Evolutionary conservation across 2,329 filamentous ascomycete genomes (phyloP).

Genomic region (Drechslerella coelobrocha): DNA sequence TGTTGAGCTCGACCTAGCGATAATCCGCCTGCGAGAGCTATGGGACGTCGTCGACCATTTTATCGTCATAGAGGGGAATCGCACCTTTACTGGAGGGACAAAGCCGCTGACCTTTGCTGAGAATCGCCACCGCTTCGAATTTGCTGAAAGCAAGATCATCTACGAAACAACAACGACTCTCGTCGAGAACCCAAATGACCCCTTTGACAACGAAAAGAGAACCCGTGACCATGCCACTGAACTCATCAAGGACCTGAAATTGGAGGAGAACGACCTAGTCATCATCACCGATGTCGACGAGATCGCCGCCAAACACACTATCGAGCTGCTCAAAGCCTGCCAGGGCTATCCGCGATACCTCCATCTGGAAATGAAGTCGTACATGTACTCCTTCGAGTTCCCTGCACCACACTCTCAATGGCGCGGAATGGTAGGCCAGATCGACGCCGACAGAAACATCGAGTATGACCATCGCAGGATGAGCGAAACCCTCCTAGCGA

Average conservation of each 20-base stretch:
- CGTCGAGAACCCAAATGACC: constrained; percentile 23
- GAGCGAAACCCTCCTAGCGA: constrained; percentile 25
- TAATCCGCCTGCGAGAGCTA: constrained; percentile 33
- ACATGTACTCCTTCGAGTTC: constrained; percentile 42
- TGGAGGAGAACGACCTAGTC: constrained; percentile 26
- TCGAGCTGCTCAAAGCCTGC: constrained; percentile 32
- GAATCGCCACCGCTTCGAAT: constrained; percentile 36
- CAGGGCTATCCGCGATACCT: constrained; percentile 33
- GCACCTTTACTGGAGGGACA: constrained; percentile 30
- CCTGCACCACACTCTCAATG: constrained; percentile 27
- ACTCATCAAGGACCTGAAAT: constrained; percentile 23
- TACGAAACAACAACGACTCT: constrained; percentile 35
- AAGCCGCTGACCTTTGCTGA: constrained; percentile 30
- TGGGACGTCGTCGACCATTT: constrained; percentile 33
- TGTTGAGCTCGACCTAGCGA: constrained; percentile 36
- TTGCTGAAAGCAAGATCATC: constrained; percentile 25
- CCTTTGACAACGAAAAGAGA: constrained; percentile 38
- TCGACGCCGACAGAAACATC: constrained; percentile 12
- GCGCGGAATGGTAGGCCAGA: constrained; percentile 28
- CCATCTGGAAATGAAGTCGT: constrained; percentile 41
- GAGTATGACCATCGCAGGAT: constrained; percentile 39
- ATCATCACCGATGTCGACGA: constrained; percentile 34
- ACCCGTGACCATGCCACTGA: constrained; percentile 36
- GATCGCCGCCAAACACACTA: constrained; percentile 25
- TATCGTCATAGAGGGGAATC: constrained; percentile 39